Evolutionary conservation across 768 basidiomycete species (phyloP), one percentile per base, ranked within the genome.

Genomic region (Pleurotus pulmonarius): DNA sequence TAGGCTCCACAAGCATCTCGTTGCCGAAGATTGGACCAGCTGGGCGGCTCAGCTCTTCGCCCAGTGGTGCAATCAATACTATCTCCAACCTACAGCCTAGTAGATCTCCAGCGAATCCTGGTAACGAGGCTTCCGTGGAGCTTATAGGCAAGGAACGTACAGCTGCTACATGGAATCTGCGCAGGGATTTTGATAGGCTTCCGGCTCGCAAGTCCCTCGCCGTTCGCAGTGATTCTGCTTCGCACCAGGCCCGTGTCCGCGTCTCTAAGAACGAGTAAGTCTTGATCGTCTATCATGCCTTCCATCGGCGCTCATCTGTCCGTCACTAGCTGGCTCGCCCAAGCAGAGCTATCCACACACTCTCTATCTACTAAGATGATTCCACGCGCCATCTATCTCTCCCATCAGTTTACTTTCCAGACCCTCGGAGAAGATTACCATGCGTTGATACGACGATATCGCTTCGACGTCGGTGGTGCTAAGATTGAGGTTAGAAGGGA

Each of bases 391-490:
- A 78, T 97, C 26, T 96, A 96, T 69, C 83, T 92, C 15, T 83
- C 86, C 0, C 90, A 92, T 61, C 92, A 95, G 58, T 92, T 96
- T 66, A 76, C 85, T 9, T 96, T 96, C 75, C 79, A 83, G 62
- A 79, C 83, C 1, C 78, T 93, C 0, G 83, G 83, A 11, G 83
- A 87, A 59, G 86, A 93, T 61, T 91, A 92, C 64, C 86, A 92
- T 56, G 87, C 90, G 0, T 81, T 90, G n/a, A 81, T 87, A 38
- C 83, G 84, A 34, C 77, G 79, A 3, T 82, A 81, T 59, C 81
- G 83, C 54, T 75, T 89, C 46, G 83, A 85, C 56, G 74, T 86
- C 34, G 68, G 74, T 1, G 83, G 80, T 1, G 48, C 64, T 38
- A 83, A 81, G 76, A 80, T 94, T 55, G 82, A 86, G 12, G 91